phyloP scores from a whole-genome alignment of 257 asterid genomes.

The Paraleonurus japonicus region DNA sequence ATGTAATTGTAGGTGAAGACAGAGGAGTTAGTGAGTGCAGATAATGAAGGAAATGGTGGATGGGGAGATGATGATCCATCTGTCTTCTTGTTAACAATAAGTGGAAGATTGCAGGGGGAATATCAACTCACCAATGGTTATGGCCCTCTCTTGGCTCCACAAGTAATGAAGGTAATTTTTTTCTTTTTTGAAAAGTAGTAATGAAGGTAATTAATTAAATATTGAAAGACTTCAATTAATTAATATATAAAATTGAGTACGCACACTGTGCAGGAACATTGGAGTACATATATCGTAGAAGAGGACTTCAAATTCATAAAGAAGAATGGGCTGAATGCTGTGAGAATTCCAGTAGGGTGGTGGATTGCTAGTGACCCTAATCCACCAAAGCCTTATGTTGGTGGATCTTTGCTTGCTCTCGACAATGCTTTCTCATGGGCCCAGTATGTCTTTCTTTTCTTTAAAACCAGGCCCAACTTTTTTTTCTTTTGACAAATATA shows the following conservation, averaged over 20 bases:
- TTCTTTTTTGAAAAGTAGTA: no score
- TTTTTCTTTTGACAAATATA: not conserved
- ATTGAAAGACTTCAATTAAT: no score
- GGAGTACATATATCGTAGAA: constrained; percentile 62
- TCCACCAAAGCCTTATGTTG: constrained; percentile 71
- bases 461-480: not conserved
- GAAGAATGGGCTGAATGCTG: constrained; percentile 45
- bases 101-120: constrained; percentile 53
- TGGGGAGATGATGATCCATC: constrained; percentile 81
- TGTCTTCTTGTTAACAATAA: constrained; percentile 43
- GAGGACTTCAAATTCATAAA: constrained; percentile 67
- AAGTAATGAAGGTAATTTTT: constrained; percentile 54
- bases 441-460: constrained; percentile 28
- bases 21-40: constrained; percentile 59
- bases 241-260: no score
- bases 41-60: constrained; percentile 46
- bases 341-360: constrained; percentile 87
- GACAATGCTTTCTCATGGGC: constrained; percentile 82
- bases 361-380: constrained; percentile 66
- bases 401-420: constrained; percentile 58
- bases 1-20: constrained; percentile 42
- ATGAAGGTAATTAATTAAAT: no score
- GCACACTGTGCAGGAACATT: constrained; percentile 83
- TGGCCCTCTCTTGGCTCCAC: constrained; percentile 55
- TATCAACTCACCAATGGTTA: constrained; percentile 76